Base-by-base conservation (phyloP, 2,329 filamentous ascomycete species). In the Alternaria angustiovoidea region DNA sequence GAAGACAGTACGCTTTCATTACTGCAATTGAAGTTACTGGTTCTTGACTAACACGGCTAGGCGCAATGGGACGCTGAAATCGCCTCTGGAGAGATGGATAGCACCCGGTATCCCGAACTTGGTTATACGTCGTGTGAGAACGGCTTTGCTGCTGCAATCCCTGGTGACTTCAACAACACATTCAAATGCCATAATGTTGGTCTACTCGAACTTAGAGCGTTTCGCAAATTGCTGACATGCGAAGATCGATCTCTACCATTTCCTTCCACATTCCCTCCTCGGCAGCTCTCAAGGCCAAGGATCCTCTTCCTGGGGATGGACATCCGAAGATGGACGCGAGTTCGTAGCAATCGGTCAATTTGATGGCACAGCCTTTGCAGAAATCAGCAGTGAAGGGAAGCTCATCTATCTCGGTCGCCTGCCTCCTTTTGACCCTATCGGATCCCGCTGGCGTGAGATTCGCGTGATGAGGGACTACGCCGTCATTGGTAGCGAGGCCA, bases 211-310 rank as follows among this genome's bases (percentile, higher is more conserved):
- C 7, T 36, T 5, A 12, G 26, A 38, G 6, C 32, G 5, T 18
- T 22, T 5, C 14, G 7, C 18, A n/a, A 18, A 8, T 18, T 14
- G n/a, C 61, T 73, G 18, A 73, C 28, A 14, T 32, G 3, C 12
- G 1, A n/a, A 72, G 77, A 76, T 85, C 18, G 84, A 87, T 63
- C 79, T 86, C 3, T 84, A 86, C 69, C 82, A 84, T 67, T 87
- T 87, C 73, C 75, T 84, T 39, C 81, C 79, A 48, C 85, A 87
- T 64, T 78, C 80, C 3, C 80, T 81, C 30, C 79, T 87, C 2
- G 85, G 84, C 9, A 83, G 81, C 62, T 65, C 62, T 32, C 62
- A 63, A 24, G 78, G 76, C 34, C 75, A 76, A 43, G 79, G 79
- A 14, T 79, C 75, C 4, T 78, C 75, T 5, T 83, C 81, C 0